Conservation (phyloP, 441 rosid species). For the Adansonia madagascariensis region DNA sequence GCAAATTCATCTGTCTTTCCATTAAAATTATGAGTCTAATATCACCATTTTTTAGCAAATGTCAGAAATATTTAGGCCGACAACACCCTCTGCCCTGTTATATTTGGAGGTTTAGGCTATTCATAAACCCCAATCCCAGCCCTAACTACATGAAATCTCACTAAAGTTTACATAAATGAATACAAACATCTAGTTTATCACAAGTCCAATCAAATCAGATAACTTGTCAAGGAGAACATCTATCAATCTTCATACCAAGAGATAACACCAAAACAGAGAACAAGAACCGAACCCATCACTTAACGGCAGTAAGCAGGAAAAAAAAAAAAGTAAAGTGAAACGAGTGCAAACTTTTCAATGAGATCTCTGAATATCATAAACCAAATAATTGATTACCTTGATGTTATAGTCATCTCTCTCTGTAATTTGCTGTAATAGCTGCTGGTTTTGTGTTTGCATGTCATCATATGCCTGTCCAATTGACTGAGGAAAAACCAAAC, state of each 20-base stretch:
- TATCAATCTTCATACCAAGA: not conserved
- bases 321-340: not conserved
- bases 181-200: not conserved
- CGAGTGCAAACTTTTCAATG: not conserved
- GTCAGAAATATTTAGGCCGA: not conserved
- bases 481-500: constrained; percentile 61
- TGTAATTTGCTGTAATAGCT: constrained; percentile 86
- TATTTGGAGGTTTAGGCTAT: constrained; percentile 1
- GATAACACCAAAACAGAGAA: not conserved
- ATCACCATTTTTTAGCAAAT: constrained; percentile 14
- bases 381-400: constrained; percentile 59
- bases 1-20: not conserved
- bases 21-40: constrained; percentile 3
- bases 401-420: constrained; percentile 98
- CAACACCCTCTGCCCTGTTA: not conserved
- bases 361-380: not conserved
- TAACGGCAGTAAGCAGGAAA: not conserved
- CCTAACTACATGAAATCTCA: constrained; percentile 9
- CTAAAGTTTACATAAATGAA: constrained; percentile 2
- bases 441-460: constrained; percentile 97
- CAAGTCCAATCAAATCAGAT: constrained; percentile 1
- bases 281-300: not conserved
- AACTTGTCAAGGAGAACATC: constrained; percentile 2
- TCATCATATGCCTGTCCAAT: constrained; percentile 95
- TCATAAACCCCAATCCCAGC: not conserved